These are phyloP conservation scores for Cordia subcordata DNA, from an alignment of 257 asterid genomes.

Conservation along the genomic window DNA sequence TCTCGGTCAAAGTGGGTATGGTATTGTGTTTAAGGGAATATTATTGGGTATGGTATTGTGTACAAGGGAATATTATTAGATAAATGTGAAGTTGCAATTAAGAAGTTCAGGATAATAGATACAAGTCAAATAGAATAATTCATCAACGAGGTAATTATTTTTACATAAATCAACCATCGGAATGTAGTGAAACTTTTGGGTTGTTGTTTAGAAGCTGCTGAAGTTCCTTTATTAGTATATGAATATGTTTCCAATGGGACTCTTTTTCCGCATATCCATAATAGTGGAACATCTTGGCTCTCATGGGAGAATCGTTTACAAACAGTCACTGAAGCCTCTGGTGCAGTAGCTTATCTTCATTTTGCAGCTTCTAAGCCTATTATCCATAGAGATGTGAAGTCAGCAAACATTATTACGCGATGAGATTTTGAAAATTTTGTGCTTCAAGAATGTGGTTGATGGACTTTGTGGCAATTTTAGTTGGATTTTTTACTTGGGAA, in stretches of 20 bases:
- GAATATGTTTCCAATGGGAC: slow-evolving; percentile 67
- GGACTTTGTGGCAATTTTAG: too few species aligned
- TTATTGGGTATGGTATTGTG: too few species aligned
- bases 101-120: slow-evolving; percentile 51
- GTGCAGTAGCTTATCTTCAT: slow-evolving; percentile 67
- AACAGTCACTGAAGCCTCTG: slow-evolving; percentile 60
- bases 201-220: slow-evolving; percentile 66
- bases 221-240: slow-evolving; percentile 63
- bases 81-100: slow-evolving; percentile 53
- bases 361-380: slow-evolving; percentile 58
- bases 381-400: slow-evolving; percentile 72
- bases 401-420: slow-evolving; percentile 73
- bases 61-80: too few species aligned
- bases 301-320: slow-evolving; percentile 60
- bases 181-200: slow-evolving; percentile 72
- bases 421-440: too few species aligned
- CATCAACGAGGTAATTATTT: too few species aligned
- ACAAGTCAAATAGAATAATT: too few species aligned
- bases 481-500: too few species aligned
- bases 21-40: too few species aligned
- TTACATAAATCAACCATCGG: too few species aligned
- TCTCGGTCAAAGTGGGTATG: too few species aligned
- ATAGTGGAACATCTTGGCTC: slow-evolving; percentile 35
- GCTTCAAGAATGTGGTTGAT: too few species aligned
- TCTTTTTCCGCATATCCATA: slow-evolving; percentile 48